phyloP scores from a whole-genome alignment of 176 grass and related monocot species.

The Rhynchospora pubera region DNA sequence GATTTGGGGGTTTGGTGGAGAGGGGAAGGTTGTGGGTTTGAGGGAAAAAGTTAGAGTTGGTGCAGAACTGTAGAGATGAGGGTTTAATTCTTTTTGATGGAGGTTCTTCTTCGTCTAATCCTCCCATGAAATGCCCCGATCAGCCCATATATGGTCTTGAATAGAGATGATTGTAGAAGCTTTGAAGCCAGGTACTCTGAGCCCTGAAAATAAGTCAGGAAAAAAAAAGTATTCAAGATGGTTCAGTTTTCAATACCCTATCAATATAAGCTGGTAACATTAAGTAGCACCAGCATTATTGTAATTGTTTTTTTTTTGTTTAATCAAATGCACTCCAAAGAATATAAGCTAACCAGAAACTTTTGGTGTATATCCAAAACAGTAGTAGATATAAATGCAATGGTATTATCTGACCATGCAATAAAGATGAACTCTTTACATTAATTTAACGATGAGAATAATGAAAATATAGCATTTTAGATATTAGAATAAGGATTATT shows the following conservation, averaged over 20 bases:
- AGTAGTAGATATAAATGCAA: background rate
- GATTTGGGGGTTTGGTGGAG: conserved; percentile 37
- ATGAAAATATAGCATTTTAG: background rate
- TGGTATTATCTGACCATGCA: background rate
- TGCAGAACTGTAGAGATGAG: conserved; percentile 48
- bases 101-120: conserved; percentile 85
- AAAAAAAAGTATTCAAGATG: conserved; percentile 7
- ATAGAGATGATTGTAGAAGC: conserved; percentile 7
- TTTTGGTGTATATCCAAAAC: background rate
- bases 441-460: no score
- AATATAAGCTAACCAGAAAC: background rate
- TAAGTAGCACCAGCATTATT: background rate
- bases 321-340: background rate
- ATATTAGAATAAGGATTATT: background rate
- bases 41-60: conserved; percentile 39
- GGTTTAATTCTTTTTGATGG: conserved; percentile 73
- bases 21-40: conserved; percentile 17
- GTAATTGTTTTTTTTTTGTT: background rate
- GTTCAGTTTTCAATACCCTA: background rate
- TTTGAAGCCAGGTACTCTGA: conserved; percentile 1
- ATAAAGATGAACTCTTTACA: background rate
- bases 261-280: background rate
- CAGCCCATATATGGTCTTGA: conserved; percentile 66
- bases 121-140: conserved; percentile 88
- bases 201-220: background rate